Conservation (phyloP, 495 filamentous ascomycete genomes). For the Cryomyces antarcticus region DNA sequence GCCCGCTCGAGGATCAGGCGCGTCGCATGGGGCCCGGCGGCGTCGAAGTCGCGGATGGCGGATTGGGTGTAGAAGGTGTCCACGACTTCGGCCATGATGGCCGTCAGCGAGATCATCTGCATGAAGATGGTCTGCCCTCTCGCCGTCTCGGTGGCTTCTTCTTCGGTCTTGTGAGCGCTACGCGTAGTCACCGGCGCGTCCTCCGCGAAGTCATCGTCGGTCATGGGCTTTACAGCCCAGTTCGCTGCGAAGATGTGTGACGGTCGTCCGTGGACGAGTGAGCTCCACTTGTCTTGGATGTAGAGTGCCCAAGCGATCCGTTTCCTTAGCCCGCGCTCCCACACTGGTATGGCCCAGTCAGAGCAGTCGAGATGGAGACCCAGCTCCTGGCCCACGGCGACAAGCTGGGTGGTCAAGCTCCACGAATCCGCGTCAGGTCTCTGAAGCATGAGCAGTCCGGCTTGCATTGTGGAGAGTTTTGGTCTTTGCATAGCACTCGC, state of each 20-base stretch:
- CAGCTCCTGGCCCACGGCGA: conserved; percentile 62
- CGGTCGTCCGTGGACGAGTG: conserved; percentile 66
- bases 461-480: conserved; percentile 85
- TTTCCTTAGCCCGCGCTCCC: conserved; percentile 69
- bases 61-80: conserved; percentile 61
- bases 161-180: conserved; percentile 30
- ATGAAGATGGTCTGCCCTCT: conserved; percentile 47
- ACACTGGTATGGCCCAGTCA: conserved; percentile 69
- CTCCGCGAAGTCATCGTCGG: conserved; percentile 23
- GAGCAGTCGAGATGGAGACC: conserved; percentile 76
- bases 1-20: conserved; percentile 48
- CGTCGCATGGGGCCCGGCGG: conserved; percentile 21
- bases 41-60: conserved; percentile 28
- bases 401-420: conserved; percentile 67
- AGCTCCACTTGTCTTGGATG: conserved; percentile 87
- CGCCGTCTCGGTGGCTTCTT: conserved; percentile 31
- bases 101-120: conserved; percentile 55
- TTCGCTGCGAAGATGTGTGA: conserved; percentile 65
- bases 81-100: conserved; percentile 58
- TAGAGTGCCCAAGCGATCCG: conserved; percentile 80
- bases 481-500: conserved; percentile 61
- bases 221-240: conserved; percentile 59
- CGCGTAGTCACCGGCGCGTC: conserved; percentile 4
- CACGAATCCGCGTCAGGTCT: conserved; percentile 72
- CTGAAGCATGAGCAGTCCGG: conserved; percentile 73